A percentile compares a stretch with the other conserved stretches of the same genome.
Evolutionary conservation across 345 rosid genomes (phyloP).

Genomic region (Eucalyptus erythrocorys): DNA sequence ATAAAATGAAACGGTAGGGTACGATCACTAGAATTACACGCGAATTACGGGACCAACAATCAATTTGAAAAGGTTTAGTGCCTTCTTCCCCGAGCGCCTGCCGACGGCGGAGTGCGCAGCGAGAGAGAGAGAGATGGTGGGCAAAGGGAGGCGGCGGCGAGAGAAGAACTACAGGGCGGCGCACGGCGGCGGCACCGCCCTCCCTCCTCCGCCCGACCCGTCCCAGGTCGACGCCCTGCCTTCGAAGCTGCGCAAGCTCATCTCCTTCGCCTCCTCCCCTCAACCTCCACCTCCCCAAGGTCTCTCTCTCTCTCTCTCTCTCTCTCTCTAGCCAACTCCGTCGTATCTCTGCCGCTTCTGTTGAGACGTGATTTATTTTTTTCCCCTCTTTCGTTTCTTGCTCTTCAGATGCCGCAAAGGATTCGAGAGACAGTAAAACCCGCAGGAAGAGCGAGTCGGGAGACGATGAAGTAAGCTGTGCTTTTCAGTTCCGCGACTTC

Average conservation of each 20-base stretch:
- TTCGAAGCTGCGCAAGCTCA: conserved; percentile 64
- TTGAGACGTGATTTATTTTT: not conserved
- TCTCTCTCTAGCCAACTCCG: not conserved
- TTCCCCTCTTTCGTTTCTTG: not conserved
- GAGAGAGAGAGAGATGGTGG: conserved; percentile 40
- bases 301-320: not conserved
- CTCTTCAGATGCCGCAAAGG: conserved; percentile 7
- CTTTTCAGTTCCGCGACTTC: not conserved
- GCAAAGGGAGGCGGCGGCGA: conserved; percentile 73
- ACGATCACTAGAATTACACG: not conserved
- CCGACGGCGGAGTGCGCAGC: not conserved
- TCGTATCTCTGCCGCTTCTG: not conserved
- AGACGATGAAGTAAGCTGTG: not conserved
- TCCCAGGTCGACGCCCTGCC: conserved; percentile 65
- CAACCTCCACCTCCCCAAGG: not conserved
- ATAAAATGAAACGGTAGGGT: not conserved
- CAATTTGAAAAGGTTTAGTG: not conserved
- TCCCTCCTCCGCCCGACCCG: conserved; percentile 85
- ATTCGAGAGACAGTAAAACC: not conserved
- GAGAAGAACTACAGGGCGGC: conserved; percentile 80
- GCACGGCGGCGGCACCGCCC: conserved; percentile 58
- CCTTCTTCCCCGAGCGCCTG: not conserved
- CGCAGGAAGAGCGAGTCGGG: not conserved
- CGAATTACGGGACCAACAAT: not conserved
- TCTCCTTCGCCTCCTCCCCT: conserved; percentile 38